These are phyloP conservation scores for Naematelia aurantialba DNA, from an alignment of 768 basidiomycete species.

Conservation along the genomic window DNA sequence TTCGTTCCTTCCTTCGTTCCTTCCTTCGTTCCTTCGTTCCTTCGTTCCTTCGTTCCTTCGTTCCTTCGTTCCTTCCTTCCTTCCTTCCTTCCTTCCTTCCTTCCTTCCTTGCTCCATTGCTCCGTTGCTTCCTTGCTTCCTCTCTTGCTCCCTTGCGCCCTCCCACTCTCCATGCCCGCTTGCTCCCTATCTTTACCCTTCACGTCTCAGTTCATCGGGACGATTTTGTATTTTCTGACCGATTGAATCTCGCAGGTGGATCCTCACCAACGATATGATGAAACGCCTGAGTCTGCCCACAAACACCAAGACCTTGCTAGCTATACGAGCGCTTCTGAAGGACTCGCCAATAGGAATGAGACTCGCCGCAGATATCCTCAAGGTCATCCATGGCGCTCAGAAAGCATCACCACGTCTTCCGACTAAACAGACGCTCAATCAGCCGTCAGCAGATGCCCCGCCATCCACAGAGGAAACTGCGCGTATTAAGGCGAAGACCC, in stretches of 20 bases:
- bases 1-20: too few relatives aligned
- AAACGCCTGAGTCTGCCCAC: constrained; percentile 9
- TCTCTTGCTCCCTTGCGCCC: too few relatives aligned
- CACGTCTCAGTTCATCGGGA: too few relatives aligned
- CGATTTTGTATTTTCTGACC: not conserved
- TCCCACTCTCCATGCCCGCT: too few relatives aligned
- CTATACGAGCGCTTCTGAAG: not conserved
- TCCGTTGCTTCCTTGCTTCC: too few relatives aligned
- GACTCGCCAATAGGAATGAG: constrained; percentile 10
- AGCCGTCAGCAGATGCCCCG: not conserved
- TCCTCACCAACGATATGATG: not conserved
- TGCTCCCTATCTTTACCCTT: too few relatives aligned
- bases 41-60: too few relatives aligned
- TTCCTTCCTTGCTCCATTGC: too few relatives aligned
- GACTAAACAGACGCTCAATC: not conserved
- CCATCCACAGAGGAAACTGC: not conserved
- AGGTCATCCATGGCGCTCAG: constrained; percentile 25
- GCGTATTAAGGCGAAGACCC: not conserved
- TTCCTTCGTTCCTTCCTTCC: too few relatives aligned
- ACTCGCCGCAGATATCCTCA: constrained; percentile 21
- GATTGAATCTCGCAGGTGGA: not conserved
- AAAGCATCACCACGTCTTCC: not conserved
- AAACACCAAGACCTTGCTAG: not conserved
- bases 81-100: too few relatives aligned
- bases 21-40: too few relatives aligned